Conservation (phyloP, 208 protist genomes). For the Crithidia bombi region DNA sequence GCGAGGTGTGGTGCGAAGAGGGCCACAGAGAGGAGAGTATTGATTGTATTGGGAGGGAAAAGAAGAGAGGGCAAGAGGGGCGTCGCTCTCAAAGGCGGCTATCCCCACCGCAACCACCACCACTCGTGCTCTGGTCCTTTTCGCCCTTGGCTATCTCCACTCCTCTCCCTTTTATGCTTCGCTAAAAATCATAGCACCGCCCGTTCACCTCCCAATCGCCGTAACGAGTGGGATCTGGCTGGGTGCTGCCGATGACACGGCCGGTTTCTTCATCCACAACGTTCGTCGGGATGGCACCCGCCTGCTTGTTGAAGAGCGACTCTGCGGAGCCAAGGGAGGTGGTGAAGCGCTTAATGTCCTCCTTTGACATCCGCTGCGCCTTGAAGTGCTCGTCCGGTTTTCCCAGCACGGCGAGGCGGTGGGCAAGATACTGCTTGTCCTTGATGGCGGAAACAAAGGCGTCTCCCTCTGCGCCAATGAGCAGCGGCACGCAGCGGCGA, state of each 20-base stretch:
- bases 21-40: too few species aligned
- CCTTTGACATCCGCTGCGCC: conserved; percentile 60
- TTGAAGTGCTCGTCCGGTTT: conserved; percentile 56
- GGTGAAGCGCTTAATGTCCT: conserved; percentile 85
- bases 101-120: too few species aligned
- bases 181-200: conserved; percentile 87
- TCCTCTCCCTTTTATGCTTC: not conserved
- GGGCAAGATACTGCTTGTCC: conserved; percentile 81
- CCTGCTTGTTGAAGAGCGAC: conserved; percentile 87
- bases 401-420: conserved; percentile 81
- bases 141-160: too few species aligned
- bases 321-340: conserved; percentile 81
- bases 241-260: conserved; percentile 80
- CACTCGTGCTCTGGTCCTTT: too few species aligned
- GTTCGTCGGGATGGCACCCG: conserved; percentile 76
- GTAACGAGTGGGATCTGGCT: conserved; percentile 85
- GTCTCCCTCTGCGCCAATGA: conserved; percentile 77
- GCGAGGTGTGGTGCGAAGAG: too few species aligned
- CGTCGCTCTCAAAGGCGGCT: too few species aligned
- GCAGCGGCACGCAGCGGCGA: conserved; percentile 52
- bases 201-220: conserved; percentile 92
- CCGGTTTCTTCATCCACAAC: conserved; percentile 88
- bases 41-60: too few species aligned
- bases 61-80: too few species aligned
- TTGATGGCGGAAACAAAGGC: conserved; percentile 79